Evolutionary conservation across 2,329 filamentous ascomycete genomes (phyloP).

Genomic region (Diaporthe amygdali): DNA sequence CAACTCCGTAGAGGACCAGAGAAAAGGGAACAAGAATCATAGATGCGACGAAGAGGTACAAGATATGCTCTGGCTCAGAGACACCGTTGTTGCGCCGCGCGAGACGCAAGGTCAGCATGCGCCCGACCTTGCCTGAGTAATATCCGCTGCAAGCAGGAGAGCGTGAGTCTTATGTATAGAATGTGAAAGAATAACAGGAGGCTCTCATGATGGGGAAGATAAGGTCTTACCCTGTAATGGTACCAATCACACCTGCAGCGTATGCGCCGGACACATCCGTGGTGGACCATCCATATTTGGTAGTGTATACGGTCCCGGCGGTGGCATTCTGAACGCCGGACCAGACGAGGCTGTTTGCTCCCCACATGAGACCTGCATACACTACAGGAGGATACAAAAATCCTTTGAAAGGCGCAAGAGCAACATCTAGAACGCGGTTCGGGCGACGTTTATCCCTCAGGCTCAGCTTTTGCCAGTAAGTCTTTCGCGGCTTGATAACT

Average conservation of each 20-base stretch:
- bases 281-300: constrained; percentile 36
- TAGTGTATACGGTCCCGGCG: constrained; percentile 37
- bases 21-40: constrained; percentile 28
- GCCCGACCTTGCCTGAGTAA: constrained; percentile 31
- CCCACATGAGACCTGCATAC: constrained; percentile 37
- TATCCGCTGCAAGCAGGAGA: constrained; percentile 32
- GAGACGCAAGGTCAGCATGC: constrained; percentile 27
- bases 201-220: not conserved
- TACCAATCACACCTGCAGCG: constrained; percentile 30
- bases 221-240: constrained; percentile 14
- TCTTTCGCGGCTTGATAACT: constrained; percentile 38
- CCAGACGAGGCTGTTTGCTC: constrained; percentile 39
- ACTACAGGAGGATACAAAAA: constrained; percentile 38
- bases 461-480: constrained; percentile 41
- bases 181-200: not conserved
- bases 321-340: constrained; percentile 37
- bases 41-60: constrained; percentile 29
- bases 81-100: constrained; percentile 31
- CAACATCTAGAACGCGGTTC: constrained; percentile 43
- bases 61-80: constrained; percentile 30
- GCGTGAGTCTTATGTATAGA: constrained; percentile 23
- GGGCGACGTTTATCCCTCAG: constrained; percentile 40
- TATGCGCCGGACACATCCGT: constrained; percentile 35
- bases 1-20: constrained; percentile 31
- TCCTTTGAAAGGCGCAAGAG: constrained; percentile 37